Evolutionary conservation across 306 rosid genomes (phyloP).

Genomic region (Hippophae gyantsensis): DNA sequence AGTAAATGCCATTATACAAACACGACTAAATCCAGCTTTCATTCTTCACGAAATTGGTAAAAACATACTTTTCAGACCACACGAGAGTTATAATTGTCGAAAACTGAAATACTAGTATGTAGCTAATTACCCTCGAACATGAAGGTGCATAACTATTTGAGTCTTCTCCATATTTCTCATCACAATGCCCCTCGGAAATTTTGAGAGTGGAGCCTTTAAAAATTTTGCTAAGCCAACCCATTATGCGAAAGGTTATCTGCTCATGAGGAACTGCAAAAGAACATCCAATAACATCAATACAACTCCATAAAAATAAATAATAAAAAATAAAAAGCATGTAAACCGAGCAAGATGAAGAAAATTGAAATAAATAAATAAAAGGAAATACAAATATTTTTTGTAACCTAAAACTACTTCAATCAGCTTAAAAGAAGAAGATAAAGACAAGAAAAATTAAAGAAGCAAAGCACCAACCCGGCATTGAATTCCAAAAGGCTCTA

Average conservation of each 20-base stretch:
- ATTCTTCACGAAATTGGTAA: not conserved
- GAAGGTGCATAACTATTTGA: slow-evolving; percentile 47
- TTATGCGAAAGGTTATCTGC: slow-evolving; percentile 30
- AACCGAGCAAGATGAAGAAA: not conserved
- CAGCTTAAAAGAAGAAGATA: not conserved
- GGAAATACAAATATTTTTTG: not conserved
- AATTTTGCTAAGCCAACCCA: slow-evolving; percentile 83
- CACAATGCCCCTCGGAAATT: slow-evolving; percentile 53
- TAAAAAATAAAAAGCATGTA: not conserved
- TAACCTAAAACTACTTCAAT: slow-evolving; percentile 1
- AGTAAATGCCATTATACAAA: not conserved
- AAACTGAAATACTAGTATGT: slow-evolving; percentile 1
- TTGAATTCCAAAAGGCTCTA: slow-evolving; percentile 12
- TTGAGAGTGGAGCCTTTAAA: slow-evolving; percentile 65
- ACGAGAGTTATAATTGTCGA: not conserved
- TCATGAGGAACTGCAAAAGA: slow-evolving; percentile 51
- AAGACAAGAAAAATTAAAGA: not conserved
- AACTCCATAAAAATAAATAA: slow-evolving; percentile 8
- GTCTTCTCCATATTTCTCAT: slow-evolving; percentile 38
- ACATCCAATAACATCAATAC: slow-evolving; percentile 16
- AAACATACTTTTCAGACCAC: not conserved
- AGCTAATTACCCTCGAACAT: slow-evolving; percentile 54
- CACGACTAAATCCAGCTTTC: not conserved
- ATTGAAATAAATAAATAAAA: too few relatives aligned
- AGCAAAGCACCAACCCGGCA: slow-evolving; percentile 23